A percentile compares a stretch with the other conserved stretches of the same genome.
Conservation (phyloP, 2,329 filamentous ascomycete species). For the Penicillium vulpinum region DNA sequence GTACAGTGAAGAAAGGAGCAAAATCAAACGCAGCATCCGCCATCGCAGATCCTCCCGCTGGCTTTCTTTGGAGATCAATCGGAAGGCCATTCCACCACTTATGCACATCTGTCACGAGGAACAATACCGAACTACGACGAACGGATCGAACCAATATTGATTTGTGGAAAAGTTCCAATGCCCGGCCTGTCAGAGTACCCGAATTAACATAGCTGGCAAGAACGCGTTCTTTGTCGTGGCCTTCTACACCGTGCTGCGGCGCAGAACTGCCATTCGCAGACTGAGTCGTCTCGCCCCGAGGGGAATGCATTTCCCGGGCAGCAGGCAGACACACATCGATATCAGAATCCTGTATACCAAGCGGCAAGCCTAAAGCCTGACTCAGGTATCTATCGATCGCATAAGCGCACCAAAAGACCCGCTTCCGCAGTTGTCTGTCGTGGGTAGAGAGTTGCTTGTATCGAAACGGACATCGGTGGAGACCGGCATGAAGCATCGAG, state of each 20-base stretch:
- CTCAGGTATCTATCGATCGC: constrained; percentile 46
- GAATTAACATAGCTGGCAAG: constrained; percentile 44
- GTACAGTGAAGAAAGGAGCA: constrained; percentile 43
- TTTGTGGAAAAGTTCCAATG: constrained; percentile 45
- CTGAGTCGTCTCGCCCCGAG: constrained; percentile 8
- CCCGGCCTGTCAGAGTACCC: constrained; percentile 41
- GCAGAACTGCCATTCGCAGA: background rate
- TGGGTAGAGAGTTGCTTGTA: constrained; percentile 49
- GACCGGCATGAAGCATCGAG: constrained; percentile 51
- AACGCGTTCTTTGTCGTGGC: constrained; percentile 30
- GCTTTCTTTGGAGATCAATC: constrained; percentile 25
- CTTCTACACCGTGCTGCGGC: constrained; percentile 2
- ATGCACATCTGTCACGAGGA: constrained; percentile 43
- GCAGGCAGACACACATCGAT: constrained; percentile 50
- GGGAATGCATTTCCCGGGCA: constrained; percentile 43
- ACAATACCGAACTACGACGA: constrained; percentile 38
- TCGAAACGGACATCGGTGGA: constrained; percentile 55
- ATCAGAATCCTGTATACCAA: constrained; percentile 45
- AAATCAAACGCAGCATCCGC: constrained; percentile 31
- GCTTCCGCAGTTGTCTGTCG: constrained; percentile 43
- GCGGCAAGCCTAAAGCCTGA: constrained; percentile 41
- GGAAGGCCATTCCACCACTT: constrained; percentile 48
- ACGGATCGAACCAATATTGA: constrained; percentile 44
- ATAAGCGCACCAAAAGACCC: constrained; percentile 47
- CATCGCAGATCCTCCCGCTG: background rate